A percentile compares a stretch with the other conserved stretches of the same genome.
Evolutionary conservation across 2,329 filamentous ascomycete species (phyloP).

Genomic region (Arthrobotrys sphaeroides): DNA sequence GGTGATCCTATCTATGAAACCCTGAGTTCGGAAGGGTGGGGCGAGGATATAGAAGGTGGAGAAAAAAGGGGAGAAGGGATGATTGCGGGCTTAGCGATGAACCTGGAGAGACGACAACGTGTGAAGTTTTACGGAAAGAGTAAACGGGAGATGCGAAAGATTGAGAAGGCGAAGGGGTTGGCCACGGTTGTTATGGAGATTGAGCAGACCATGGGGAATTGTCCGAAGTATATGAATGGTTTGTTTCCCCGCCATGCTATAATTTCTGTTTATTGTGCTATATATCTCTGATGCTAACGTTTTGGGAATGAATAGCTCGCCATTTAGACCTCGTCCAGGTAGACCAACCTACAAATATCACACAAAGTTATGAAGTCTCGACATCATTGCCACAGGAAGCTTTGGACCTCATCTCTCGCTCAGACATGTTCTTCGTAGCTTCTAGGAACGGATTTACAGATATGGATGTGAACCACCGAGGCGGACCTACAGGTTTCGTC

Average conservation of each 20-base stretch:
- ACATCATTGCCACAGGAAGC: conserved; percentile 67
- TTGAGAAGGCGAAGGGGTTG: conserved; percentile 50
- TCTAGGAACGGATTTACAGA: conserved; percentile 69
- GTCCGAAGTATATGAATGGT: conserved; percentile 77
- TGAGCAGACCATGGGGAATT: conserved; percentile 79
- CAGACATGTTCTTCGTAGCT: conserved; percentile 82
- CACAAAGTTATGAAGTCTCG: conserved; percentile 60
- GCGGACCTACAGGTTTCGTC: conserved; percentile 78
- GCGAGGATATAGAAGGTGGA: conserved; percentile 63
- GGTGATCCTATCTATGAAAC: conserved; percentile 75
- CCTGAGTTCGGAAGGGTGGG: conserved; percentile 66
- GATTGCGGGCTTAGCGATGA: conserved; percentile 71
- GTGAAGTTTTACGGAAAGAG: conserved; percentile 78
- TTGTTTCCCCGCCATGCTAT: no score
- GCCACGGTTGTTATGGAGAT: conserved; percentile 70
- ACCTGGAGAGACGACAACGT: conserved; percentile 74
- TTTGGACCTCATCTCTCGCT: conserved; percentile 69
- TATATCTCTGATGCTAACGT: conserved; percentile 58
- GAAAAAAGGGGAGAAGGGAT: conserved; percentile 63
- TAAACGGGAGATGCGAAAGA: conserved; percentile 67
- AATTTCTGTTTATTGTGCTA: conserved; percentile 69
- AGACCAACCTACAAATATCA: conserved; percentile 57
- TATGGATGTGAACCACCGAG: conserved; percentile 87
- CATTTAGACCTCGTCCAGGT: conserved; percentile 66
- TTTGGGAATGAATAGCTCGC: conserved; percentile 62